Evolutionary conservation across 2,329 filamentous ascomycete species (phyloP), one percentile per base, ranked within the genome.

Genomic region (Pezicula rhizophila): DNA sequence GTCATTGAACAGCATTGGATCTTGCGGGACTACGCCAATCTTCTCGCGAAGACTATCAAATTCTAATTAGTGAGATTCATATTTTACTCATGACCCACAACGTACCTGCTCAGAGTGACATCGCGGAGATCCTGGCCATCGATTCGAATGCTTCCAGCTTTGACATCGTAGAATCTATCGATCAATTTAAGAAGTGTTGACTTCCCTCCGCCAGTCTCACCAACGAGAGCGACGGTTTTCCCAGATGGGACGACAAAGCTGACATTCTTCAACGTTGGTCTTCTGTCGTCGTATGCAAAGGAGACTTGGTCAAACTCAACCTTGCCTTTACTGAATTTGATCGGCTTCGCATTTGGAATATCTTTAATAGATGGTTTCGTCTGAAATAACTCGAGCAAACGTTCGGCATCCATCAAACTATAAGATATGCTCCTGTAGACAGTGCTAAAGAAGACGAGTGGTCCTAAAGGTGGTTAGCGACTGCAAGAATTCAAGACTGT

Each of bases 391-490:
- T 73, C 66, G 0, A 77, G 70, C 5, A 85, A 67, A 4, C 79
- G 74, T 58, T 88, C 84, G 0, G 83, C 80, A 57, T 87, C 80
- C 34, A 87, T 77, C 23, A 88, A 66, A 42, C 79, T 74, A 10
- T 72, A 70, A 0, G 72, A 73, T 11, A 77, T 72, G 15, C 74
- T 71, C 3, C 72, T 72, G 47, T 64, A 73, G 20, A 78, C 66
- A 8, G 63, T 68, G 37, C 70, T 72, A 7, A 59, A 61, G 3
- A 64, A 61, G 2, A 69, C 66, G 43, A 67, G 64, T 7, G 62
- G 61, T 20, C 52, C 64, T 58, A 55, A 50, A 20, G 55, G 57
- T 38, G 61, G 50, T 45, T 60, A 59, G 14, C 45, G 50, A 15
- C 58, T 57, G 17, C 10, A 38, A 45, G 33, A 11, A 5, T 15